Evolutionary conservation across 257 asterid species (phyloP), one percentile per base, ranked within the genome.

Genomic region (Forsythia viridissima): DNA sequence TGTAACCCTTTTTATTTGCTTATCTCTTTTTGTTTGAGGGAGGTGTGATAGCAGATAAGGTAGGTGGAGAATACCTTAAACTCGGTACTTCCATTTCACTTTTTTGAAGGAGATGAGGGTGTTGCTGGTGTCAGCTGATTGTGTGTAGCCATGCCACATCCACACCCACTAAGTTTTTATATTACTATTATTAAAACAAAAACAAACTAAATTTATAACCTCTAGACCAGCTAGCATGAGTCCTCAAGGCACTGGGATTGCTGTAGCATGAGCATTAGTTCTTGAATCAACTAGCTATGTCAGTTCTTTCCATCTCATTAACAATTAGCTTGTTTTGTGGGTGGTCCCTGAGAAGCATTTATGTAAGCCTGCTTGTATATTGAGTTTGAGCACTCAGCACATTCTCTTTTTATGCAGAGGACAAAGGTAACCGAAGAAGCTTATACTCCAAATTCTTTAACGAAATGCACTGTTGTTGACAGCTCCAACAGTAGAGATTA

Each of bases 401-500:
- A 9, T 65, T 42, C 65, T 77, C 70, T 3, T 63, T 52, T 55
- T 39, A 43, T 84, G 86, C 91, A 90, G 96, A 89, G 78, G 81
- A 80, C 75, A 61, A 90, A 89, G 88, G 71, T 77, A 48, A 42
- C 83, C n/a, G 88, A 86, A 34, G 87, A 76, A 20, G 67, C 78
- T 39, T 79, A 80, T 36, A 86, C 84, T 20, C 91, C 96, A 30
- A 85, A 87, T 81, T 40, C 81, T 36, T 78, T 86, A 76, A 85
- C 86, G n/a, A 79, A 80, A 43, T 78, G 77, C 72, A 68, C 74
- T 72, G 75, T 43, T 65, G 24, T 6, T 40, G 90, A 76, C 80
- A 80, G 77, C 82, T 80, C 88, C n/a, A 83, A 42, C 37, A 79
- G 74, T 81, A 79, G 24, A 85, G 96, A 92, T 89, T 61, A 65